Base-by-base conservation (phyloP, 1,139 yeast genomes). In the Saccharomyces hybrid region DNA sequence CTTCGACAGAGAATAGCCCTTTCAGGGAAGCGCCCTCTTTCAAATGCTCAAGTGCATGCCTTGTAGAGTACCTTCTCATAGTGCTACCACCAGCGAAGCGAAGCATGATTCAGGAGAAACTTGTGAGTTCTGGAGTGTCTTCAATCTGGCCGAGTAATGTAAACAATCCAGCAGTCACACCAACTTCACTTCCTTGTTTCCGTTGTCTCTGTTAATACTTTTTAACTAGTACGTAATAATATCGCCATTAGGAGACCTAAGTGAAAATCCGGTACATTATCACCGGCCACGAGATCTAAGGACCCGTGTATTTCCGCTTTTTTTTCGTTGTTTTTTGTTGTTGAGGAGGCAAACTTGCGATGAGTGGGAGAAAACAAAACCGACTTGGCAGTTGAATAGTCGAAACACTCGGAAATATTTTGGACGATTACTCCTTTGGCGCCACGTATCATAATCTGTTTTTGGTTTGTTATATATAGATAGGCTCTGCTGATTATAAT, bases 1-100 rank as follows among this genome's bases (percentile, higher is more conserved):
- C 81, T 28, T 74, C 63, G 13, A 75, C 60, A 9, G 85, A 77
- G 58, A 80, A 78, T 16, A 85, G 71, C 1, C 91, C 91, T 31
- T 73, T 69, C 55, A 83, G 75, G 23, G 79, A 78, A 38, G 25
- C 25, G 11, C 44, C 44, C 11, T 38, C 44, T 38, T 20, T 38
- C 44, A 38, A 8, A 8, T 38, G 44, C n/a, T 38, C 44, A 4
- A 38, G 25, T 9, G 44, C 44, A 38, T 38, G 25, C 44, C 44
- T 38, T 4, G 25, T 38, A 38, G 44, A 38, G 25, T 38, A 38
- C 44, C 11, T 38, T 38, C 44, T 38, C 11, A 38, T 38, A 38
- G 25, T 13, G 26, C 44, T 6, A 38, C 5, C 23, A 38, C 44
- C n/a, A 9, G 44, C 11, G 13, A 8, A 38, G 44, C 44, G 44